Evolutionary conservation across 2,329 filamentous ascomycete species (phyloP), one percentile per base, ranked within the genome.

Genomic region (Tricladium varicosporioides): DNA sequence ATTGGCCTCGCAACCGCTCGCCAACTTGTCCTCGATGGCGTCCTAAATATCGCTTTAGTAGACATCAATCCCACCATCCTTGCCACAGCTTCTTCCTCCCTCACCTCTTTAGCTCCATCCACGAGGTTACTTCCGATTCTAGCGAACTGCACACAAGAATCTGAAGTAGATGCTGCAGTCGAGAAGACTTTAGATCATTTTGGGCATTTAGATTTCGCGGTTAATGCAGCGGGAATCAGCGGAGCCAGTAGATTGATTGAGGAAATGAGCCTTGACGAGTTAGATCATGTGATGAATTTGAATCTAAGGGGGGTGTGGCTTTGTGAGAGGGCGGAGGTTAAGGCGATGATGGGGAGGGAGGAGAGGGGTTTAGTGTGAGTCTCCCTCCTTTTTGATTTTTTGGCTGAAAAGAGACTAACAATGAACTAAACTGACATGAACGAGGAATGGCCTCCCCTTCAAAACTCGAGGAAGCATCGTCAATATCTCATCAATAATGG

Each of bases 161-260:
- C 42, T 2, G 58, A 59, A 16, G 48, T 67, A 15, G 56, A 65
- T 5, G 42, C 15, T 3, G 64, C 64, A 2, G 56, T 66, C 2
- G n/a, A 36, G 5, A 22, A 57, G n/a, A 74, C 76, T 10, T 67
- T 83, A n/a, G 63, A 71, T n/a, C 72, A 72, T 32, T 80, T 80
- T 52, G 81, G 81, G 4, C 75, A 75, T 51, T 74, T 84, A 8
- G 78, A 83, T 62, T 77, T 80, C 4, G 79, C 80, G 18, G 80
- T 79, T 7, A 83, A 85, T 52, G 73, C 81, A 2, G 82, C 82
- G 0, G 65, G 65, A 1, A 58, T 67, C 15, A 8, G 10, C 0
- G 58, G 57, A 3, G 9, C 14, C 1, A 18, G 5, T 9, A 65
- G 65, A 1, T 63, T 67, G 2, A 58, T 52, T 9, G 66, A 64